Evolutionary conservation across 768 basidiomycete genomes (phyloP).

Genomic region (Phaffia tasmanica): DNA sequence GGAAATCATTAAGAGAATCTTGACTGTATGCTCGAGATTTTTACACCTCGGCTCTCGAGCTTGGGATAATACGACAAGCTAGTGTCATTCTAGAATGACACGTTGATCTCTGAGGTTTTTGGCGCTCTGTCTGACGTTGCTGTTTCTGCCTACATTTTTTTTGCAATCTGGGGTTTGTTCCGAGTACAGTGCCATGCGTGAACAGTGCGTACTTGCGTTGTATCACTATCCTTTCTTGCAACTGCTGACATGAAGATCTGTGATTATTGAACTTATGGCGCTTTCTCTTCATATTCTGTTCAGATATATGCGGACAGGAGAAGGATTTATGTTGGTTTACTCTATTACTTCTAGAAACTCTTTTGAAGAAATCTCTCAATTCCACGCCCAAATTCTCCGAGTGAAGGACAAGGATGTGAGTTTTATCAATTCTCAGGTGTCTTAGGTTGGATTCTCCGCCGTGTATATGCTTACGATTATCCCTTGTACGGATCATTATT

Average conservation of each 20-base stretch:
- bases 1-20: background rate
- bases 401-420: conserved; percentile 79
- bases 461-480: background rate
- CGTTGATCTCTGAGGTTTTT: background rate
- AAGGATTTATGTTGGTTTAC: conserved; percentile 95
- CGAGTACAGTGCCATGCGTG: conserved; percentile 75
- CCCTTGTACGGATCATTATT: conserved; percentile 41
- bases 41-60: too few species aligned
- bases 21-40: background rate
- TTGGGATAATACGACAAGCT: background rate
- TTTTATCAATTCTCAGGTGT: conserved; percentile 43
- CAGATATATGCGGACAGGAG: conserved; percentile 46
- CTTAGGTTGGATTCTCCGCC: conserved; percentile 41
- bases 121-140: background rate
- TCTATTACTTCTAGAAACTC: conserved; percentile 96
- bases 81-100: background rate
- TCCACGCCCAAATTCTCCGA: conserved; percentile 87
- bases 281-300: background rate
- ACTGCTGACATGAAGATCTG: background rate
- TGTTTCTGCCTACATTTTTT: too few species aligned
- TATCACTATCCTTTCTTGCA: background rate
- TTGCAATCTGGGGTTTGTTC: background rate
- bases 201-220: conserved; percentile 47
- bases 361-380: conserved; percentile 91
- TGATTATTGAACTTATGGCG: background rate